Base-by-base conservation (phyloP, 1,284 basidiomycete genomes). In the Polyporus tsugae region DNA sequence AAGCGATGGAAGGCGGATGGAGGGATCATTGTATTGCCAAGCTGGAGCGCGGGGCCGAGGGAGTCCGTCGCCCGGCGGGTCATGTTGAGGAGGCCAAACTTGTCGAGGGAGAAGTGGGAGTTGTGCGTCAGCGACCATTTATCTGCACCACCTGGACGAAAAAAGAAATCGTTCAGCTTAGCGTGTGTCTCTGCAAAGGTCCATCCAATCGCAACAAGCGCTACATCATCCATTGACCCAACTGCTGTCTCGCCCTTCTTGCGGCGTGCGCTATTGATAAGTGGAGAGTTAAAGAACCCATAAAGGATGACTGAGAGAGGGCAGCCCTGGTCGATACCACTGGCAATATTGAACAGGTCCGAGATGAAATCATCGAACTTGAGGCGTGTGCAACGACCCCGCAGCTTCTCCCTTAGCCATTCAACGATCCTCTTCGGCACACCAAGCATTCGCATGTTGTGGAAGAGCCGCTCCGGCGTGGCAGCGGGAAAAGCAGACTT, bases 401-500 rank as follows among this genome's bases (percentile, higher is more conserved):
- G 46, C 2, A 82, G 69, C 57, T 73, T 70, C 2, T 62, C 22
- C 2, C 64, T 17, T 0, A 81, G 62, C 74, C 76, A 81, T 7
- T 73, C 60, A 0, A 74, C 66, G 19, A 76, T 66, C 44, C 71
- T 70, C 17, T 55, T 39, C 2, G 80, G 81, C 0, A 81, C 63
- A 0, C 80, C 78, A 9, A 66, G 19, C 42, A 55, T 66, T 11
- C 74, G 59, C 74, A 83, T 73, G 52, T 83, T 73, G 67, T 81
- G 78, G 4, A 78, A 22, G 1, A 84, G 78, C 0, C 73, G 42
- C 0, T 77, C 72, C 0, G 75, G 70, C 0, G 75, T 75, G 0
- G 73, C 75, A 41, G 76, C 83, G 0, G 80, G 82, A 72, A 83
- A 85, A 0, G 83, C 82, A 0, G 77, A 80, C 71, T 82, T 77